Base-by-base conservation (phyloP, 1,284 basidiomycete species). In the Malassezia japonica region DNA sequence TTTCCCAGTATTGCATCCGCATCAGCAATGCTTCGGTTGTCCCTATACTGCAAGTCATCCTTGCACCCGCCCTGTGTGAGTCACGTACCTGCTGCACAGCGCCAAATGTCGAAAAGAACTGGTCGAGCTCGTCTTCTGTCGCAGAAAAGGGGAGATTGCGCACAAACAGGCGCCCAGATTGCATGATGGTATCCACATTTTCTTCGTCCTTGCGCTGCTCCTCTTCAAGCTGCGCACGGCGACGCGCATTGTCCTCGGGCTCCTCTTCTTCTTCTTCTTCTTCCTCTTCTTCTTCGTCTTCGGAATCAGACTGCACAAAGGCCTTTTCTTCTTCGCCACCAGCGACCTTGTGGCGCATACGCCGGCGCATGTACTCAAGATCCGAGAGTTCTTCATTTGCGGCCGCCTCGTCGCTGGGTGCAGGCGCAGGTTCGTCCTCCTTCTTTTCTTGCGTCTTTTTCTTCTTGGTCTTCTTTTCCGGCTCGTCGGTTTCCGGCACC, bases 61-160 rank as follows among this genome's bases (percentile, higher is more conserved):
- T 58, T 37, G 28, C 15, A n/a, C 16, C 36, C 29, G 20, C 24
- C 6, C 35, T n/a, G 24, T 48, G 28, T 24, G 1, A 32, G 33
- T 3, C 24, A 63, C 74, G 62, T 48, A 75, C 75, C 60, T 76
- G 72, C 25, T 61, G 79, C 37, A 95, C 72, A 36, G 80, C 76
- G 7, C 90, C 91, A 70, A 80, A 87, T 0, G 79, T 76, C 8
- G 75, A 73, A 70, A 92, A 90, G 6, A 83, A 77, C n/a, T 79
- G 76, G 6, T 75, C 70, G 2, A 96, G 74, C 45, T 94, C 87
- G 3, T 79, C 76, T 28, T 85, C 80, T 1, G 83, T 84, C 50
- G 86, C 86, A 0, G 84, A 80, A 67, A 88, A 96, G 0, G 90
- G 79, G 16, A 96, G 75, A 70, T 96, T 98, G 12, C 92, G 86